Conservation (phyloP, 805 yeast species). For the Saccharomycopsis javanensis region DNA sequence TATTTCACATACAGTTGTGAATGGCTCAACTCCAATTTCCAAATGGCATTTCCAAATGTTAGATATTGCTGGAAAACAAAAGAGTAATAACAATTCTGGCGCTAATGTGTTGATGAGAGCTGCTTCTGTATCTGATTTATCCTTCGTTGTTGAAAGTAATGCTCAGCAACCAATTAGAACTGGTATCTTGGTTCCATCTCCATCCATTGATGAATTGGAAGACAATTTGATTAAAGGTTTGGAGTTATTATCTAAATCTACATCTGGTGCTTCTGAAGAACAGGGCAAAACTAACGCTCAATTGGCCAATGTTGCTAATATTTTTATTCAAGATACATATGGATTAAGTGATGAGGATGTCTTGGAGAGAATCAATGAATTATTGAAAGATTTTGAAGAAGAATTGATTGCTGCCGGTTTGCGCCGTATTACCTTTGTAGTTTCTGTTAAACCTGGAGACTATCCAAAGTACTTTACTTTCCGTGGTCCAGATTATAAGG, state of each 20-base stretch:
- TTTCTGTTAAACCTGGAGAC: constrained; percentile 73
- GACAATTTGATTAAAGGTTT: constrained; percentile 70
- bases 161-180: constrained; percentile 59
- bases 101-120: constrained; percentile 57
- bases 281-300: constrained; percentile 21
- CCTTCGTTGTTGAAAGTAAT: constrained; percentile 71
- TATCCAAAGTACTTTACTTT: constrained; percentile 95
- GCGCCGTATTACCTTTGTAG: constrained; percentile 88
- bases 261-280: constrained; percentile 23
- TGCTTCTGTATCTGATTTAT: constrained; percentile 84
- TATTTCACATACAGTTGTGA: constrained; percentile 41
- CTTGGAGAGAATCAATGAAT: constrained; percentile 49
- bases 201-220: constrained; percentile 83
- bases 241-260: constrained; percentile 50
- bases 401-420: constrained; percentile 63
- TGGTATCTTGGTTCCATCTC: constrained; percentile 74
- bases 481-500: constrained; percentile 76
- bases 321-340: constrained; percentile 63
- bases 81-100: constrained; percentile 30
- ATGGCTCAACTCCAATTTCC: constrained; percentile 45
- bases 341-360: constrained; percentile 69
- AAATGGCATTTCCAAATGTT: constrained; percentile 84
- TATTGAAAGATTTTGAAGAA: constrained; percentile 57
- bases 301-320: constrained; percentile 72
- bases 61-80: constrained; percentile 52